Evolutionary conservation across 257 asterid species (phyloP).

Genomic region (Nemophila menziesii): DNA sequence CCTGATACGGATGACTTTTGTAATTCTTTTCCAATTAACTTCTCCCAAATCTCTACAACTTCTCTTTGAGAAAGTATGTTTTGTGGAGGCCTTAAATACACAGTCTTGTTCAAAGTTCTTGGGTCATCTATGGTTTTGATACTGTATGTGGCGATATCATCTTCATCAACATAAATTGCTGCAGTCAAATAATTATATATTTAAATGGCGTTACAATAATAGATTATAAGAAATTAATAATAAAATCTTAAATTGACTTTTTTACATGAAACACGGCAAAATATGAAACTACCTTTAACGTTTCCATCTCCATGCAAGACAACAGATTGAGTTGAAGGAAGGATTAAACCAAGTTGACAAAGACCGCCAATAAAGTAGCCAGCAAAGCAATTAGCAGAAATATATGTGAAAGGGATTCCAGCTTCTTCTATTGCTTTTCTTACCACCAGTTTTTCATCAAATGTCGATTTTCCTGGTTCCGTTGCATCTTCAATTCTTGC

Average conservation of each 20-base stretch:
- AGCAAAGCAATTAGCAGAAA: constrained; percentile 26
- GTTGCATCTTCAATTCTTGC: constrained; percentile 18
- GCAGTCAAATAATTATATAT: constrained; percentile 1
- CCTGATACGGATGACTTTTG: constrained; percentile 13
- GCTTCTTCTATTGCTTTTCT: constrained; percentile 28
- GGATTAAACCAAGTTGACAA: constrained; percentile 21
- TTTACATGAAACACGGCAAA: neutral
- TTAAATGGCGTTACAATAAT: too few species aligned
- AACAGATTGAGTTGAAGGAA: constrained; percentile 18
- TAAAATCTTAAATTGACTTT: neutral
- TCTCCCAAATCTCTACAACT: constrained; percentile 24
- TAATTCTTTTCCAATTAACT: constrained; percentile 17
- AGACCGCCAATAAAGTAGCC: constrained; percentile 22
- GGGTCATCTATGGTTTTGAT: constrained; percentile 27
- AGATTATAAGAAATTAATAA: too few species aligned
- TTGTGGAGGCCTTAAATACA: constrained; percentile 23
- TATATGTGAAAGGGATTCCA: constrained; percentile 20
- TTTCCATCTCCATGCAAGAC: constrained; percentile 19
- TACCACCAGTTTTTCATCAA: constrained; percentile 23
- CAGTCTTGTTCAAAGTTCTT: constrained; percentile 25
- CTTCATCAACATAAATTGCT: constrained; percentile 25
- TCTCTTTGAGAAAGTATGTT: constrained; percentile 26
- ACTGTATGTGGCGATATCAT: constrained; percentile 26
- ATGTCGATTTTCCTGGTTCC: constrained; percentile 22
- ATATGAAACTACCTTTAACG: constrained; percentile 11